Percentiles rank a stretch among this genome's conserved stretches.
phyloP scores from a whole-genome alignment of 1,284 basidiomycete genomes.

The Ustilago cynodontis region DNA sequence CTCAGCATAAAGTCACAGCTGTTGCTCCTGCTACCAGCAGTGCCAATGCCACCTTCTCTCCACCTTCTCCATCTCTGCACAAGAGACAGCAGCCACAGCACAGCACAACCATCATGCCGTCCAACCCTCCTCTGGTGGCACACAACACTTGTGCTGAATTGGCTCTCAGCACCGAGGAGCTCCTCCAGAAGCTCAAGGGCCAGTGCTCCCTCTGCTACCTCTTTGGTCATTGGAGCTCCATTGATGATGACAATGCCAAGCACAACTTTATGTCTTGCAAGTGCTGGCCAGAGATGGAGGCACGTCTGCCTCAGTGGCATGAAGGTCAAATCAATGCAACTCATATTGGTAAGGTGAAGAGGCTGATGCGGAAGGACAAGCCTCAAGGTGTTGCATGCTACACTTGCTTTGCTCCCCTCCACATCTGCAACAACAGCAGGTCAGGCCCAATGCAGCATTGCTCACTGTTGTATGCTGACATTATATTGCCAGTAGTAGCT shows the following conservation, averaged over 20 bases:
- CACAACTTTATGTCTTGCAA: not conserved
- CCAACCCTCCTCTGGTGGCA: too few relatives aligned
- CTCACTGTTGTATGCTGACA: not conserved
- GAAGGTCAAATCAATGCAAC: not conserved
- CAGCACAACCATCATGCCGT: too few relatives aligned
- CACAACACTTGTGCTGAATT: too few relatives aligned
- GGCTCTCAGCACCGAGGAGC: not conserved
- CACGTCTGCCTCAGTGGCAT: not conserved
- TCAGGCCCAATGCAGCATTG: not conserved
- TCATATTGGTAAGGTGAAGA: not conserved
- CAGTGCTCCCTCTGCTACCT: conserved; percentile 11
- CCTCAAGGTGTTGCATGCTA: not conserved
- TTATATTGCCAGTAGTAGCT: not conserved
- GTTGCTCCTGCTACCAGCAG: too few relatives aligned
- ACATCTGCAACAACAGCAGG: too few relatives aligned
- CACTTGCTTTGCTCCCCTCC: not conserved
- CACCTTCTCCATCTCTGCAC: not conserved
- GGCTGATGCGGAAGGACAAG: not conserved
- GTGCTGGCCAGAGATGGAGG: not conserved
- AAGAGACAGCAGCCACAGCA: not conserved
- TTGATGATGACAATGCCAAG: not conserved
- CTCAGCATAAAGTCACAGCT: not conserved
- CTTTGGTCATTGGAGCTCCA: conserved; percentile 1
- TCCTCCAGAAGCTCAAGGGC: not conserved
- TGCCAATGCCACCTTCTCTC: too few relatives aligned